These are phyloP conservation scores for Metarhizium anisopliae DNA, from an alignment of 2,329 filamentous ascomycete genomes.

Conservation along the genomic window DNA sequence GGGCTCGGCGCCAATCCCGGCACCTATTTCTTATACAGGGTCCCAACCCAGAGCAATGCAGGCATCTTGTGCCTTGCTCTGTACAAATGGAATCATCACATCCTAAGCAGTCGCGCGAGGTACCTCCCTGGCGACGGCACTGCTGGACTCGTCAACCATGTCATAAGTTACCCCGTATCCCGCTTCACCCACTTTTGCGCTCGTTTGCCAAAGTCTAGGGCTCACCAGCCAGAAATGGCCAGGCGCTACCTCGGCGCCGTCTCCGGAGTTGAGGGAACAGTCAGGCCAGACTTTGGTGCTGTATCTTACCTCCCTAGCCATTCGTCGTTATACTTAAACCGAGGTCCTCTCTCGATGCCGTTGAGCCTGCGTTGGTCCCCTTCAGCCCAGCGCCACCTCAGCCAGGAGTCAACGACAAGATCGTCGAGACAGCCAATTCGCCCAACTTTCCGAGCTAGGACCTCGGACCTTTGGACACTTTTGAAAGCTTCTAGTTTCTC, in stretches of 20 bases:
- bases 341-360: neutral
- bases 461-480: neutral
- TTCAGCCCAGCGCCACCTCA: neutral
- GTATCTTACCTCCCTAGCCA: too few relatives aligned
- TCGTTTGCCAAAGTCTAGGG: neutral
- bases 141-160: neutral
- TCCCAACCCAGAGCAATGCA: too few relatives aligned
- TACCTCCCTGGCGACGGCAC: too few relatives aligned
- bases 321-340: neutral
- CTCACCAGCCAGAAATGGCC: neutral
- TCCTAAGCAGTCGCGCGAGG: too few relatives aligned
- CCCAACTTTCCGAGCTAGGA: neutral
- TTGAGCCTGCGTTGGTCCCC: neutral
- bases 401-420: neutral
- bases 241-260: neutral
- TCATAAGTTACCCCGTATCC: neutral
- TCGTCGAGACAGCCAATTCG: neutral
- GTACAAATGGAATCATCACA: too few relatives aligned
- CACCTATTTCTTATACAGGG: too few relatives aligned
- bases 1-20: too few relatives aligned
- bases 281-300: too few relatives aligned
- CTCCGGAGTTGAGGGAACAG: neutral
- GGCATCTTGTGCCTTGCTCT: too few relatives aligned
- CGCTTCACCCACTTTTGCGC: neutral
- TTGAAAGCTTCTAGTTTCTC: neutral